A percentile compares a stretch with the other conserved stretches of the same genome.
phyloP scores from a whole-genome alignment of 768 basidiomycete species.

The Tricholoma flavovirens region DNA sequence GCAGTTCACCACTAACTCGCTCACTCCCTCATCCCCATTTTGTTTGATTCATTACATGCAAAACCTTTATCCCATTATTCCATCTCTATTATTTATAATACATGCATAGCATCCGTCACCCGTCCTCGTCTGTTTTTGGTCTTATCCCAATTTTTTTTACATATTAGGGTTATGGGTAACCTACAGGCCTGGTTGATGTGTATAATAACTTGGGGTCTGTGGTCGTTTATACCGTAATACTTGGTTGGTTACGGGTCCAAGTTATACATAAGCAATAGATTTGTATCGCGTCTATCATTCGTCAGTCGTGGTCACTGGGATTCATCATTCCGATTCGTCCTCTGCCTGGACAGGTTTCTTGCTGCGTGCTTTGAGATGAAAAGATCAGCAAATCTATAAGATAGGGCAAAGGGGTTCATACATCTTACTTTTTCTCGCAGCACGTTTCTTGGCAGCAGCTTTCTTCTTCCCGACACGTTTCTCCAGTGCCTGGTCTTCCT shows the following conservation, averaged over 20 bases:
- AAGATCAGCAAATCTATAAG: neutral
- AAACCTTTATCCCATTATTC: neutral
- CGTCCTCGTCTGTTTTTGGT: neutral
- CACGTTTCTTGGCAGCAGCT: slow-evolving; percentile 68
- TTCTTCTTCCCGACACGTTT: slow-evolving; percentile 82
- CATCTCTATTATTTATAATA: neutral
- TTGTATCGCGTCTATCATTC: neutral
- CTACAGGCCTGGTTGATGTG: neutral
- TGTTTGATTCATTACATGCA: neutral
- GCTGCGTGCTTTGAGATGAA: slow-evolving; percentile 8
- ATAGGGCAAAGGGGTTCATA: neutral
- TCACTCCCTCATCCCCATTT: neutral
- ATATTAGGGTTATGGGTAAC: neutral
- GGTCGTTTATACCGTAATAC: no score
- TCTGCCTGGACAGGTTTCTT: slow-evolving; percentile 11
- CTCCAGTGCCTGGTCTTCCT: slow-evolving; percentile 88
- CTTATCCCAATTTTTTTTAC: neutral
- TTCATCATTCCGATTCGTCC: slow-evolving; percentile 14
- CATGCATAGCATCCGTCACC: neutral
- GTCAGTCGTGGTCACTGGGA: no score
- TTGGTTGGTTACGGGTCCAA: no score
- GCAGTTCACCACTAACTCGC: neutral
- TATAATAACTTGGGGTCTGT: neutral
- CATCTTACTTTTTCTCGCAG: slow-evolving; percentile 40
- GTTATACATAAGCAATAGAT: neutral